phyloP scores from a whole-genome alignment of 345 rosid genomes.

The Leavenworthia alabamica region DNA sequence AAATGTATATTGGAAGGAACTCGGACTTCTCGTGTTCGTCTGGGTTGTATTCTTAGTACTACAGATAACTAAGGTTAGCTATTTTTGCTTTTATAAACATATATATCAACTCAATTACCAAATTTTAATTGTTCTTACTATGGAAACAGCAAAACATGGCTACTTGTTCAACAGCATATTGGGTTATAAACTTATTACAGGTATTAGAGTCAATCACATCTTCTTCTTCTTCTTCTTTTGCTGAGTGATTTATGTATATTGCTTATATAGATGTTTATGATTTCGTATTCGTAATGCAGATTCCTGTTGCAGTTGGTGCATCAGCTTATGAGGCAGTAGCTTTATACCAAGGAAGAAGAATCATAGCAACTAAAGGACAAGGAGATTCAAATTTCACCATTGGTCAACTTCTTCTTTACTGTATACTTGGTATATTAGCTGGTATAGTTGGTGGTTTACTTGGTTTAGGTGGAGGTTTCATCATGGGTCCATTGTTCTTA shows the following conservation, averaged over 20 bases:
- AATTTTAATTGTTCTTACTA: slow-evolving; percentile 10
- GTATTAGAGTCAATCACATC: slow-evolving; percentile 18
- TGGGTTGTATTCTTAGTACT: slow-evolving; percentile 63
- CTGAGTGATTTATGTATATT: background rate
- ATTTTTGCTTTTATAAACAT: background rate
- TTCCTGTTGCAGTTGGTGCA: slow-evolving; percentile 65
- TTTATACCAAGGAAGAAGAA: slow-evolving; percentile 57
- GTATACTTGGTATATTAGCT: slow-evolving; percentile 51
- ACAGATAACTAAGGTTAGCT: slow-evolving; percentile 62
- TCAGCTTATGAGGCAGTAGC: slow-evolving; percentile 56
- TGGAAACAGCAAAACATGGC: slow-evolving; percentile 45
- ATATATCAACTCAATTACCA: background rate
- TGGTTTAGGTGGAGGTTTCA: slow-evolving; percentile 80
- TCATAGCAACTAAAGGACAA: slow-evolving; percentile 60
- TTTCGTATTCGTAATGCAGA: slow-evolving; percentile 24
- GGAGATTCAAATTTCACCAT: slow-evolving; percentile 32
- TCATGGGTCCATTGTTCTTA: slow-evolving; percentile 71
- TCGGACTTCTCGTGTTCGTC: slow-evolving; percentile 71
- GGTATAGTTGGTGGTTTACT: slow-evolving; percentile 75
- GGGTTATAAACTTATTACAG: slow-evolving; percentile 63
- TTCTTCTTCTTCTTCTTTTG: too few relatives aligned
- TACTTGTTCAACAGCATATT: slow-evolving; percentile 54
- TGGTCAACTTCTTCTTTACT: slow-evolving; percentile 48
- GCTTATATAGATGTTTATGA: background rate
- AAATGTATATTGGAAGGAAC: slow-evolving; percentile 75